Base-by-base conservation (phyloP, 2,329 filamentous ascomycete genomes). In the Polytolypa hystricis region DNA sequence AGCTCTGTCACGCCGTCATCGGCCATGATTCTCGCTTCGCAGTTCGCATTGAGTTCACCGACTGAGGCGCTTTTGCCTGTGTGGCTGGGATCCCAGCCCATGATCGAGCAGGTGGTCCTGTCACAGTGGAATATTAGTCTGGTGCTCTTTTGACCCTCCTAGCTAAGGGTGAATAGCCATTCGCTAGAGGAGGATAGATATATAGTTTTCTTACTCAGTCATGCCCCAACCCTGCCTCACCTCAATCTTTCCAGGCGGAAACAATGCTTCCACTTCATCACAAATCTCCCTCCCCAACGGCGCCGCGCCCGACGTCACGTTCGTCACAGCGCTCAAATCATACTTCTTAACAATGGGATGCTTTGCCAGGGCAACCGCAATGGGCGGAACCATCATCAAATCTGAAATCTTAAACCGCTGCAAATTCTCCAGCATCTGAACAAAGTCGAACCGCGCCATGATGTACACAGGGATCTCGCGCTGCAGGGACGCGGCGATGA, bases 181-280 rank as follows among this genome's bases (percentile, higher is more conserved):
- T n/a, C 11, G 18, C 8, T 35, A 26, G 6, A 20, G 7, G 7
- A 25, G 18, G 26, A 28, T 14, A 37, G 12, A n/a, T 7, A 33
- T 18, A n/a, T 28, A 15, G 6, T 16, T 21, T 3, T 72, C 62
- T 54, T 50, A 65, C 59, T 91, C 84, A 1, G 84, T 91, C 84
- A 93, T 89, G 4, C 85, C 85, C 81, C 83, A 93, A 3, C 83
- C 84, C 57, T 89, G 84, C 52, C 69, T 71, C 18, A 78, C 52
- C 46, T 70, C 70, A 16, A 75, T 57, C 15, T 57, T 51, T 10
- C 65, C 61, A 1, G 45, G 51, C 1, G 62, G 57, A 66, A 76
- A 77, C 39, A 77, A 51, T 40, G 62, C 67, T 52, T 80, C 69
- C 7, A 76, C 70, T 45, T 79, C 74, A 8, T 66, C 63, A 38